phyloP scores from a whole-genome alignment of 2,329 filamentous ascomycete genomes.

The Immersiporthe knoxdaviesiana region DNA sequence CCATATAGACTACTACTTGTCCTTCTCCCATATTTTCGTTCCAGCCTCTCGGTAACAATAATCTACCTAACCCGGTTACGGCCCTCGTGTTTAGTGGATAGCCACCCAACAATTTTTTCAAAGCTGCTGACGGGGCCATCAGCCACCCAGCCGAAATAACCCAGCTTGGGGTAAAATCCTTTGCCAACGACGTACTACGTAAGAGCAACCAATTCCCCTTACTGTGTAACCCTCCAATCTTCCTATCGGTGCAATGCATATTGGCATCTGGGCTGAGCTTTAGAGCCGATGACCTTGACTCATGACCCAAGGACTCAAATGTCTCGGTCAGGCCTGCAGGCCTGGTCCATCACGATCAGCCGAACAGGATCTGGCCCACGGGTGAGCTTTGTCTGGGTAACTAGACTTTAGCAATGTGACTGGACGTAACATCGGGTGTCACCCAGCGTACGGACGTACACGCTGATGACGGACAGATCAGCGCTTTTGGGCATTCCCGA shows the following conservation, averaged over 20 bases:
- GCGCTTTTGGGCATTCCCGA: neutral
- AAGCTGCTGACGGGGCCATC: no score
- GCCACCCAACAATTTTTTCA: no score
- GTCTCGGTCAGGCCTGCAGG: neutral
- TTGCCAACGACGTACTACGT: no score
- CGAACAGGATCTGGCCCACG: neutral
- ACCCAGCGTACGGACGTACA: neutral
- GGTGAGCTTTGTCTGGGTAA: neutral
- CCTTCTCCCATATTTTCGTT: no score
- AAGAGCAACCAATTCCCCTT: no score
- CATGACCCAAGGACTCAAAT: neutral
- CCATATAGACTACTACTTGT: no score
- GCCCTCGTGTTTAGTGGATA: no score
- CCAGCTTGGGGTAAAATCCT: no score
- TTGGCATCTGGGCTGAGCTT: neutral
- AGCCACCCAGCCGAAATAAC: no score
- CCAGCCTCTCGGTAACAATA: no score
- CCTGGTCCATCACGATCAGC: neutral
- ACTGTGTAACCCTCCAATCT: no score
- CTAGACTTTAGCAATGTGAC: neutral
- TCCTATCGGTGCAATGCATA: neutral
- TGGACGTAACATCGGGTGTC: neutral
- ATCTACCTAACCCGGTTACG: no score
- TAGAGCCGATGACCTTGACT: neutral
- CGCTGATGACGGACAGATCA: neutral